Conservation (phyloP, 257 asterid genomes). For the Rauvolfia tetraphylla region DNA sequence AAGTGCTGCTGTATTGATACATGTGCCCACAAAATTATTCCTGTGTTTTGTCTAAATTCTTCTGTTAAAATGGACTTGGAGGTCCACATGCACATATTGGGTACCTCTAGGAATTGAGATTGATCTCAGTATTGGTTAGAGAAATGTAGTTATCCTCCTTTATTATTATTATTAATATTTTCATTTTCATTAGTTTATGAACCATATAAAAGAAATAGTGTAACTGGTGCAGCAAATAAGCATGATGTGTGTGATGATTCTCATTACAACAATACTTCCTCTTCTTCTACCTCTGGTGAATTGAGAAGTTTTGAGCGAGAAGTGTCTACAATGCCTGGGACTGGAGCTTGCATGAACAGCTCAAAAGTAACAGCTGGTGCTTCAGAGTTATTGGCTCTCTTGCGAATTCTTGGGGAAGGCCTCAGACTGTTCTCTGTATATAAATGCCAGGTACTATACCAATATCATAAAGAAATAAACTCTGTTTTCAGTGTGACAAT, state of each 20-base stretch:
- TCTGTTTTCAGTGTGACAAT: constrained; percentile 1
- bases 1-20: background rate
- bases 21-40: background rate
- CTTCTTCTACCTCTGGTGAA: constrained; percentile 52
- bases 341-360: constrained; percentile 44
- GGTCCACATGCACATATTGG: background rate
- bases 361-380: constrained; percentile 61
- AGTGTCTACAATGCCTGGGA: constrained; percentile 43
- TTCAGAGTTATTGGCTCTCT: constrained; percentile 63
- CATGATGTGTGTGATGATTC: constrained; percentile 68
- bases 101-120: background rate
- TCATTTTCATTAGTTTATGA: background rate
- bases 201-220: constrained; percentile 18
- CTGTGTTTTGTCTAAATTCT: background rate
- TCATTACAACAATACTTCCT: constrained; percentile 47
- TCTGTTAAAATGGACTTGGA: background rate
- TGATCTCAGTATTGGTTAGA: background rate
- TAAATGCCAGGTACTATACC: constrained; percentile 68
- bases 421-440: constrained; percentile 77
- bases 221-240: constrained; percentile 50
- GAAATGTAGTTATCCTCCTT: background rate
- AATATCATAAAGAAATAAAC: constrained; percentile 16
- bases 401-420: constrained; percentile 90
- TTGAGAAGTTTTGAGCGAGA: constrained; percentile 63
- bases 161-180: background rate